phyloP scores from a whole-genome alignment of 2,329 filamentous ascomycete species.

The Hypoxylon sp. region DNA sequence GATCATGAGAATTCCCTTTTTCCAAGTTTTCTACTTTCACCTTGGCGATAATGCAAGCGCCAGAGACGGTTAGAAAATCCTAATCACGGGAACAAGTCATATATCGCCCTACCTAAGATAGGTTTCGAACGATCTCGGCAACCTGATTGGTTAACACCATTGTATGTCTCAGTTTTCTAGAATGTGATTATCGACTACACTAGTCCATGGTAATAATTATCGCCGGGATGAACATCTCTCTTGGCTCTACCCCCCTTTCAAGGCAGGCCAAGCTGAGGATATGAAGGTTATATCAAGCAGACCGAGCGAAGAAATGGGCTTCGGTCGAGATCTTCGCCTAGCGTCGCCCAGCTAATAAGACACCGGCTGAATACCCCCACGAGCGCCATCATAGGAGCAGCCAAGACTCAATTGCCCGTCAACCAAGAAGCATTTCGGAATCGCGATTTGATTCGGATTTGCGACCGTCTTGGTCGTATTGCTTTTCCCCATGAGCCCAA shows the following conservation, averaged over 20 bases:
- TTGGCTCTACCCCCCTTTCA: constrained; percentile 29
- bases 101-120: constrained; percentile 21
- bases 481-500: constrained; percentile 17
- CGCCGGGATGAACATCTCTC: constrained; percentile 27
- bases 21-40: constrained; percentile 24
- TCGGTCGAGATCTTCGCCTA: constrained; percentile 45
- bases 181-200: constrained; percentile 23
- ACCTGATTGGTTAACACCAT: constrained; percentile 32
- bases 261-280: constrained; percentile 43
- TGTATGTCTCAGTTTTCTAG: constrained; percentile 31
- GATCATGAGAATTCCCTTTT: constrained; percentile 25
- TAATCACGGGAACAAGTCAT: constrained; percentile 19
- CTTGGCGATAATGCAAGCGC: constrained; percentile 41
- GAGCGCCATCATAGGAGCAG: constrained; percentile 22
- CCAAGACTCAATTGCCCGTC: constrained; percentile 38
- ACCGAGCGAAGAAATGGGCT: constrained; percentile 36
- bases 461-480: constrained; percentile 6
- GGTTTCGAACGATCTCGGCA: constrained; percentile 11
- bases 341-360: constrained; percentile 37
- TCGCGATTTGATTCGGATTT: constrained; percentile 18
- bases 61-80: constrained; percentile 25
- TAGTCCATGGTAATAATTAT: constrained; percentile 28
- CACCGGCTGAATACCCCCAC: constrained; percentile 38
- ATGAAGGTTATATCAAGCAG: constrained; percentile 38
- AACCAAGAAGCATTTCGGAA: constrained; percentile 35